Conservation (phyloP, 305 asterid genomes). For the Fraxinus latifolia region DNA sequence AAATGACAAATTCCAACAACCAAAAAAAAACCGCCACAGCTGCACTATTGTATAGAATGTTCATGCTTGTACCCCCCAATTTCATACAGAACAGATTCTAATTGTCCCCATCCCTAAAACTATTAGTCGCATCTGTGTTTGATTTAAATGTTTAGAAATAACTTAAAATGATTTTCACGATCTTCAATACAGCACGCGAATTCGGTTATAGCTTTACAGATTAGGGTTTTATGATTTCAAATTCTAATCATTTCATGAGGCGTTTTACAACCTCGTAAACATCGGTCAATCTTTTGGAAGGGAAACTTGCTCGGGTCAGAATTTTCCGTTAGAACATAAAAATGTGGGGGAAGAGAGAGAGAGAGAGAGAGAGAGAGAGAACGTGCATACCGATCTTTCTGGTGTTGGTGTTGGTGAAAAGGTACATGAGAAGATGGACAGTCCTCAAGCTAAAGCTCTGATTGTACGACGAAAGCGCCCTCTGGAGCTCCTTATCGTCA, state of each 20-base stretch:
- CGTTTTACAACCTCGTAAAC: background rate
- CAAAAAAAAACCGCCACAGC: background rate
- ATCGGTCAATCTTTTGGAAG: background rate
- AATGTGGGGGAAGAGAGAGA: background rate
- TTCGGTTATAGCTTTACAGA: background rate
- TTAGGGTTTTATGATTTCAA: background rate
- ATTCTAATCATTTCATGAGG: background rate
- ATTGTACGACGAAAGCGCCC: slow-evolving; percentile 62
- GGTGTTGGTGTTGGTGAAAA: slow-evolving; percentile 68
- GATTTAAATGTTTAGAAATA: no score
- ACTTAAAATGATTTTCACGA: background rate
- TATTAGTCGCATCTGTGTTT: no score
- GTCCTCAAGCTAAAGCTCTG: slow-evolving; percentile 84
- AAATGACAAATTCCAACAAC: background rate
- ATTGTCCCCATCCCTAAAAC: no score
- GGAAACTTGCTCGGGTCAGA: background rate
- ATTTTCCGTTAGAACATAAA: background rate
- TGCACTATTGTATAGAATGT: background rate
- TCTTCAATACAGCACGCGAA: background rate
- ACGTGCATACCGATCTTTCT: slow-evolving; percentile 64
- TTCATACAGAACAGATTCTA: background rate
- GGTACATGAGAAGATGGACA: slow-evolving; percentile 84
- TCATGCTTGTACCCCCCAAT: background rate
- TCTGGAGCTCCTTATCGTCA: slow-evolving; percentile 89
- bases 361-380: background rate